A percentile compares a stretch with the other conserved stretches of the same genome.
Conservation (phyloP, 2,329 filamentous ascomycete species). For the Diplodia sapinea region DNA sequence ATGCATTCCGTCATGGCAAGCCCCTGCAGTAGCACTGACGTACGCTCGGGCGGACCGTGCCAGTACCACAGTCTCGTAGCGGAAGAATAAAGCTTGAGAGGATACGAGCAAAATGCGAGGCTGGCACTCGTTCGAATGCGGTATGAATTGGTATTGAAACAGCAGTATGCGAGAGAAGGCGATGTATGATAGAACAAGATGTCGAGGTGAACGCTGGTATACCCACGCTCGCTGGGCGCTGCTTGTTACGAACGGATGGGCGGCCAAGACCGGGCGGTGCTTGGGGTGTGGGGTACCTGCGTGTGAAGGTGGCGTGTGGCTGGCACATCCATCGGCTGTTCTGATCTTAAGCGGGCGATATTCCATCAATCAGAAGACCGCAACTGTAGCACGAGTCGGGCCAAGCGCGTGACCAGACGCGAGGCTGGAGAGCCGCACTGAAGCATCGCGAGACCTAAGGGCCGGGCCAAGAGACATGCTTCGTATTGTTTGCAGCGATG, state of each 20-base stretch:
- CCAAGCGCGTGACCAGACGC: conserved; percentile 13
- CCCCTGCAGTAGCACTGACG: background rate
- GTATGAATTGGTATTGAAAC: background rate
- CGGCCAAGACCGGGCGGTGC: background rate
- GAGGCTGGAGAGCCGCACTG: conserved; percentile 24
- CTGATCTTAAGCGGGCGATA: conserved; percentile 6
- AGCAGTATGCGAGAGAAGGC: background rate
- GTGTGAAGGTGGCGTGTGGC: conserved; percentile 17
- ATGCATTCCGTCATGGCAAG: conserved; percentile 3
- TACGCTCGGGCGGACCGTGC: background rate
- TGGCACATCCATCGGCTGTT: conserved; percentile 19
- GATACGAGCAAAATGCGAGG: background rate
- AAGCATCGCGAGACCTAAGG: conserved; percentile 11
- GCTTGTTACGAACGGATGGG: background rate
- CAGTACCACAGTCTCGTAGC: background rate
- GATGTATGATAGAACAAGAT: background rate
- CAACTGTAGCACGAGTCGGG: conserved; percentile 2
- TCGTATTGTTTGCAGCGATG: conserved; percentile 12
- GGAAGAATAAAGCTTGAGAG: conserved; percentile 7
- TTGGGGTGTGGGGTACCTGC: conserved; percentile 17
- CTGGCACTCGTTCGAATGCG: no score
- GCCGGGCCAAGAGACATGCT: conserved; percentile 5
- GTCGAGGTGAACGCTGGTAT: background rate
- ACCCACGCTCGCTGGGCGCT: background rate
- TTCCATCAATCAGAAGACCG: conserved; percentile 20